phyloP scores from a whole-genome alignment of 1,284 basidiomycete species.

The Hypsizygus ulmarius region DNA sequence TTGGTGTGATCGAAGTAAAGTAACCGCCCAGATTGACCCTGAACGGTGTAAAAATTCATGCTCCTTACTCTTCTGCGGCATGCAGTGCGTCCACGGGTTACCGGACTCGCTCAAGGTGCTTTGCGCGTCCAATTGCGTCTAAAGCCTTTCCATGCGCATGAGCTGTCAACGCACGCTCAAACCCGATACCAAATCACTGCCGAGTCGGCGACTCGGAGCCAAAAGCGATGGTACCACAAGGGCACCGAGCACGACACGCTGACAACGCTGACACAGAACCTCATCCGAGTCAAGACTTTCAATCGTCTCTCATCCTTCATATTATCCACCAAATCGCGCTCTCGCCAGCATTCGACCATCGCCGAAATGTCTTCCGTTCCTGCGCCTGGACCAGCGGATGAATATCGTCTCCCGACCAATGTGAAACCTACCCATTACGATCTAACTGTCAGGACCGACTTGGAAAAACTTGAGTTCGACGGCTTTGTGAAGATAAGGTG shows the following conservation, averaged over 20 bases:
- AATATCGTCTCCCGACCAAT: constrained; percentile 75
- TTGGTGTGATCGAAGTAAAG: background rate
- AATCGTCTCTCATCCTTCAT: constrained; percentile 10
- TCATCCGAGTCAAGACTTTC: constrained; percentile 12
- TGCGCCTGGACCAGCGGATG: constrained; percentile 23
- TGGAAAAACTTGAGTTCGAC: constrained; percentile 70
- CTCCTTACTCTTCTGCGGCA: constrained; percentile 11
- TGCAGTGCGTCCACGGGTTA: constrained; percentile 13
- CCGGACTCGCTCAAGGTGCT: constrained; percentile 1
- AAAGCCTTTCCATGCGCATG: constrained; percentile 3
- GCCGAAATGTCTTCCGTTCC: constrained; percentile 16
- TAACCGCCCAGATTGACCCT: constrained; percentile 4
- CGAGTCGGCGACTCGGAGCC: constrained; percentile 10
- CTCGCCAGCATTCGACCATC: constrained; percentile 13
- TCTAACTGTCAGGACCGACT: constrained; percentile 81
- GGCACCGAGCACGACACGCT: constrained; percentile 15
- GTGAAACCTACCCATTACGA: constrained; percentile 84
- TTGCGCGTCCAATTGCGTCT: constrained; percentile 6
- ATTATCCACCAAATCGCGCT: constrained; percentile 7
- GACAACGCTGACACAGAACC: constrained; percentile 13
- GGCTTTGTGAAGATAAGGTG: constrained; percentile 78
- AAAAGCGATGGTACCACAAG: constrained; percentile 16
- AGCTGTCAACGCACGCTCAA: constrained; percentile 1
- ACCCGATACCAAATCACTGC: background rate
- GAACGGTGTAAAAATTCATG: constrained; percentile 16